Evolutionary conservation across 495 filamentous ascomycete species (phyloP).

Genomic region (Neurospora sp.): DNA sequence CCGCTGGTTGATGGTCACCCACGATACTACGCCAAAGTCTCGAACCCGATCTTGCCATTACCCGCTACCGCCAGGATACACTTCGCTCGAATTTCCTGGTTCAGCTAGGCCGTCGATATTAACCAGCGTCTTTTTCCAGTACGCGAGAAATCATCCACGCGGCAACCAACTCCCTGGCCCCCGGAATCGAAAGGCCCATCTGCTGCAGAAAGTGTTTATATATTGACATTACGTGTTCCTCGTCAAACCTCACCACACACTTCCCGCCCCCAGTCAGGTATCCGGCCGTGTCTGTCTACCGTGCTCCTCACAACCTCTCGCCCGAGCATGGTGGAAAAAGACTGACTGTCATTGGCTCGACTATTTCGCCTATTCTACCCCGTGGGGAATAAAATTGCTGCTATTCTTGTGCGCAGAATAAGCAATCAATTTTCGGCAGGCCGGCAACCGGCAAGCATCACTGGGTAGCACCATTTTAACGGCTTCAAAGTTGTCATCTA

Average conservation of each 20-base stretch:
- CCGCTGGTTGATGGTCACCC: background rate
- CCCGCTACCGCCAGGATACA: background rate
- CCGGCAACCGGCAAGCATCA: constrained; percentile 21
- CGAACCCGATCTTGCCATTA: background rate
- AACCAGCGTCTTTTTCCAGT: constrained; percentile 22
- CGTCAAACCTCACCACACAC: constrained; percentile 6
- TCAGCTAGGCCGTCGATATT: constrained; percentile 11
- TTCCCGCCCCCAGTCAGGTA: constrained; percentile 7
- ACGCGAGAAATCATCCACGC: constrained; percentile 17
- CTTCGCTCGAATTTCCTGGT: constrained; percentile 17
- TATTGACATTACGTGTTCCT: constrained; percentile 27
- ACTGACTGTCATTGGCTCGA: constrained; percentile 13
- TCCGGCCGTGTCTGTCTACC: constrained; percentile 12
- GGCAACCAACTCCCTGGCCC: constrained; percentile 17
- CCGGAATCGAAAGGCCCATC: constrained; percentile 12
- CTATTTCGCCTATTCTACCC: constrained; percentile 6
- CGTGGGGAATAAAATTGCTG: constrained; percentile 16
- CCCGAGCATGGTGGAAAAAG: constrained; percentile 8
- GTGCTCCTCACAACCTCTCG: constrained; percentile 8
- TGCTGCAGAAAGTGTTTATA: constrained; percentile 15
- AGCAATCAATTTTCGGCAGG: constrained; percentile 13
- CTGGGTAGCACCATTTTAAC: background rate
- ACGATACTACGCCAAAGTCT: background rate
- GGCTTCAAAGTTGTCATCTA: background rate
- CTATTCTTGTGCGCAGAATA: constrained; percentile 19